Evolutionary conservation across 352 stramenopile genomes (phyloP), one percentile per base, ranked within the genome.

Genomic region (Phytophthora brassicae): DNA sequence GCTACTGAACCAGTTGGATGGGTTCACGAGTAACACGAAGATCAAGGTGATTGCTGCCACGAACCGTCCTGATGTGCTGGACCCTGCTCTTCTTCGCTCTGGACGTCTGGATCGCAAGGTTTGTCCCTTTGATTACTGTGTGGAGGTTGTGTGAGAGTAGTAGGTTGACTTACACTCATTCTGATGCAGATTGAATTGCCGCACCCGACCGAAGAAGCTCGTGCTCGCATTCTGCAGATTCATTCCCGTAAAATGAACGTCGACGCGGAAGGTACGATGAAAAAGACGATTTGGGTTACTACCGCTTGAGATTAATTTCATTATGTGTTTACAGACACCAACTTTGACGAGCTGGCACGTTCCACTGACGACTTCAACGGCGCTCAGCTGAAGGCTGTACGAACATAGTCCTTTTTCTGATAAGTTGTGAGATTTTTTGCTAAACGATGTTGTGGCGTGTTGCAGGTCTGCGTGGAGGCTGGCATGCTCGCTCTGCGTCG

Each of bases 351-450:
- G 72, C 77, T 99, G 26, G 94, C 96, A 29, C 84, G 97, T 35
- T 98, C 81, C 64, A 99, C 95, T 72, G 97, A 99, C 67, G 97
- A 99, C 75, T 99, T 99, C 59, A 99, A 99, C 78, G 97, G 97
- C 26, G 97, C 97, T 22, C 96, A 99, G 72, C 70, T 99, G 19
- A 99, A 99, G 77, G 97, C 97, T 39, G 95, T 90, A 74, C 9
- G 3, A 13, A n/a, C 1, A 23, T 11, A 12, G 23, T 13, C 20
- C 31, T 28, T 46, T 6, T 17, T 48, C 17, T 13, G 9, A n/a
- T 20, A 42, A 29, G 11, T 22, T 49, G 33, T 22, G n/a, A 44
- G 26, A 31, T 31, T 8, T 31, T 4, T 31, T 8, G 8, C 8
- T 8, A 9, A 31, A 20, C n/a, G 6, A n/a, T 43, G 23, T 28